Evolutionary conservation across 257 asterid species (phyloP).

Genomic region (Jacaranda mimosifolia): DNA sequence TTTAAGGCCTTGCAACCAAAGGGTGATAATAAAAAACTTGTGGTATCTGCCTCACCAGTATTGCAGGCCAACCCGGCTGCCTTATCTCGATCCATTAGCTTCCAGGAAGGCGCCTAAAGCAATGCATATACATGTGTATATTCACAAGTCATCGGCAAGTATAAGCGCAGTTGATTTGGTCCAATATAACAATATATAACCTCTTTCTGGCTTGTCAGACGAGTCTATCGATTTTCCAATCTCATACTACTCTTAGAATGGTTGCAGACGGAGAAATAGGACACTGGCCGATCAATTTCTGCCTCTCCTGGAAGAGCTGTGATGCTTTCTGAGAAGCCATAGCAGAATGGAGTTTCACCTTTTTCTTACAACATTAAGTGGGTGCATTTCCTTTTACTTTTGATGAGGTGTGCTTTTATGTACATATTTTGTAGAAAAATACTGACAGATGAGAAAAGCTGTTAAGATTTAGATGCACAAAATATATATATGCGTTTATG

Average conservation of each 20-base stretch:
- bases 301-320: background rate
- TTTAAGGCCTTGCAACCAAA: constrained; percentile 74
- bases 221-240: background rate
- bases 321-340: constrained; percentile 27
- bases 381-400: constrained; percentile 28
- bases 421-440: constrained; percentile 44
- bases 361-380: constrained; percentile 40
- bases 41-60: constrained; percentile 36
- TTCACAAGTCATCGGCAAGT: no score
- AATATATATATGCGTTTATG: constrained; percentile 27
- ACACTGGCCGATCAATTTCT: no score
- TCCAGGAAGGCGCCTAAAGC: constrained; percentile 56
- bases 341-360: constrained; percentile 19
- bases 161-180: background rate
- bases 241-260: no score
- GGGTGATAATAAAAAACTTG: constrained; percentile 42
- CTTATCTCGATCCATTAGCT: constrained; percentile 70
- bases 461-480: constrained; percentile 29
- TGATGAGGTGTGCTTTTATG: constrained; percentile 44
- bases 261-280: no score
- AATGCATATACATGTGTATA: no score
- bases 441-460: constrained; percentile 31
- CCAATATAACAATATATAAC: background rate
- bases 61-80: constrained; percentile 89
- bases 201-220: constrained; percentile 8